Percentiles rank a stretch among this genome's conserved stretches.
Evolutionary conservation across 202 grass and related monocot species (phyloP).

Genomic region (Carex sylvatica): DNA sequence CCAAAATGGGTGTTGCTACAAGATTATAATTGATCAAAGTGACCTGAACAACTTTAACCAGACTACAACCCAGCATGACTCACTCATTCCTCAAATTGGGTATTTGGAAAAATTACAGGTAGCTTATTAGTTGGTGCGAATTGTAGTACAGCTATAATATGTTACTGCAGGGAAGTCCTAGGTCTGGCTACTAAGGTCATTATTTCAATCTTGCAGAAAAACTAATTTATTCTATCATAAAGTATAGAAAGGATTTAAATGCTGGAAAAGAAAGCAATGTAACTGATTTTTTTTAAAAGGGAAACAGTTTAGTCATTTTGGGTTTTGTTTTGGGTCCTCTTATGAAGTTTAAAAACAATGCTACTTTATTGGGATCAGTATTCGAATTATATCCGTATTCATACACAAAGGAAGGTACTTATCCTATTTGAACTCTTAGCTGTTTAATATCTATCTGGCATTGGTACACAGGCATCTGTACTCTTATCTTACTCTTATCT

Average conservation of each 20-base stretch:
- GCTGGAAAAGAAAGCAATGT: background rate
- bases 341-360: background rate
- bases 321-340: background rate
- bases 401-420: background rate
- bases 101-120: background rate
- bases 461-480: background rate
- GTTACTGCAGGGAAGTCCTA: background rate
- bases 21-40: background rate
- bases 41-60: background rate
- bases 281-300: background rate
- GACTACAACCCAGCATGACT: background rate
- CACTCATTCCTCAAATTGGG: background rate
- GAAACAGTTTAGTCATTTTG: background rate
- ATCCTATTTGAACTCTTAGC: background rate
- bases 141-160: background rate
- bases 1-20: background rate
- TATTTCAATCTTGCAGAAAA: background rate
- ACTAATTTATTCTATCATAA: background rate
- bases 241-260: background rate
- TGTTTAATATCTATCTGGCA: background rate
- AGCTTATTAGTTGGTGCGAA: background rate
- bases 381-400: background rate
- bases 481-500: constrained; percentile 15
- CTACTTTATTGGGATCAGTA: background rate
- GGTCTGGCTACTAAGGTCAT: constrained; percentile 1